Conservation (phyloP, 1,284 basidiomycete genomes). For the Gomphus bonarii region DNA sequence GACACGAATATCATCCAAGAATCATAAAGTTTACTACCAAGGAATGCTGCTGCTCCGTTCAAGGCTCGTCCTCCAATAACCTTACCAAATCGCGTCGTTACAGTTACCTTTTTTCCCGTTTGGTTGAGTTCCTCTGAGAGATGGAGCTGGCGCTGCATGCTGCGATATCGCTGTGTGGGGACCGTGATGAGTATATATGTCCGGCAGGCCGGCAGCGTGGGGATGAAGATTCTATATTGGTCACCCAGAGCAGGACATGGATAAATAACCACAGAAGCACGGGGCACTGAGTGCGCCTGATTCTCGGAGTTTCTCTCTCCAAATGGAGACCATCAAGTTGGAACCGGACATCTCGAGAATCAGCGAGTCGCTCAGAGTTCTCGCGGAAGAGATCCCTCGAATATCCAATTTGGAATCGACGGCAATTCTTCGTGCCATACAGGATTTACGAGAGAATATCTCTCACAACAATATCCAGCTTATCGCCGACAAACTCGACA, state of each 20-base stretch:
- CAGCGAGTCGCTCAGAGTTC: background rate
- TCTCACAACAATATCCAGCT: background rate
- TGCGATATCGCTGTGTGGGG: background rate
- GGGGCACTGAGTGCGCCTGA: no score
- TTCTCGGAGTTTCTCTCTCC: background rate
- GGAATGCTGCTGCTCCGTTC: constrained; percentile 51
- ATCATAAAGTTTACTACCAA: constrained; percentile 33
- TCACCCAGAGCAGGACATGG: no score
- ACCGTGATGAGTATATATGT: background rate
- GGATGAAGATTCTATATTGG: no score
- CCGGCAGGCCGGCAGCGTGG: no score
- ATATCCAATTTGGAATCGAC: constrained; percentile 5
- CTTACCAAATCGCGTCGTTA: constrained; percentile 43
- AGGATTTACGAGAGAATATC: background rate
- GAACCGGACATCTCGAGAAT: background rate
- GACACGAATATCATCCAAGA: no score
- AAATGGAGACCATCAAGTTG: background rate
- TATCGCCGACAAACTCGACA: background rate
- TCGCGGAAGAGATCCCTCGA: constrained; percentile 5
- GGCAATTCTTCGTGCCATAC: background rate
- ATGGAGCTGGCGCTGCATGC: constrained; percentile 20
- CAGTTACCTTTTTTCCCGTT: constrained; percentile 31
- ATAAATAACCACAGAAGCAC: no score
- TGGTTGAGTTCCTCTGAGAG: constrained; percentile 39
- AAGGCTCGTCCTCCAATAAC: constrained; percentile 46